Base-by-base conservation (phyloP, 805 yeast species). In the Wickerhamomyces pijperi region DNA sequence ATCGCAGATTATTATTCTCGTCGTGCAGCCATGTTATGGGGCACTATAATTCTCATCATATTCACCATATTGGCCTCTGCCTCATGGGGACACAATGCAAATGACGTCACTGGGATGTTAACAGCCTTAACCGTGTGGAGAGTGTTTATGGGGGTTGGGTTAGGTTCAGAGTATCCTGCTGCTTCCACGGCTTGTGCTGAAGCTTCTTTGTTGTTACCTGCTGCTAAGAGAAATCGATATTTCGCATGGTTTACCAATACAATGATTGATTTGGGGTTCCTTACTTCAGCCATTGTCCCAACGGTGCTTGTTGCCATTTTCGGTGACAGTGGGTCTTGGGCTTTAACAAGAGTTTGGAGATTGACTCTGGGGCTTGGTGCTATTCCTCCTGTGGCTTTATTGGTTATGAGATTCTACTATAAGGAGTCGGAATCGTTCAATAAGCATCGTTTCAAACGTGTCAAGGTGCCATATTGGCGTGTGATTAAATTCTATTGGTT, bases 131-230 rank as follows among this genome's bases (percentile, higher is more conserved):
- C 94, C 8, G 81, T 79, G 9, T 85, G 81, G 58, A 73, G 97
- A 59, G 84, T 84, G 59, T 79, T 88, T 61, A 64, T 88, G 38
- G 97, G 97, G 62, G 67, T 85, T 47, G 94, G 88, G 51, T 83
- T 90, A 49, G 97, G 97, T 51, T 88, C 94, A 37, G 97, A 88
- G 62, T 88, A 88, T 56, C 95, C 96, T 36, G 82, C 94, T 13
- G 88, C 95, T 35, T 81, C 95, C 9, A 92, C 88, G 16, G 94
- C 94, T 31, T 85, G 94, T 49, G 87, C 96, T 23, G 97, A 88
- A 60, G 92, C 94, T 32, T 77, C 94, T 35, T 78, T 82, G 41
- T 63, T 74, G 45, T 64, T 87, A 50, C 83, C 88, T 15, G 68
- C 76, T 13, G 94, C 94, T 42, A 70, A 72, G 44, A 80, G 97